A percentile compares a stretch with the other conserved stretches of the same genome.
Evolutionary conservation across 108 stramenopile species (phyloP).

Genomic region (Parmales sp.): DNA sequence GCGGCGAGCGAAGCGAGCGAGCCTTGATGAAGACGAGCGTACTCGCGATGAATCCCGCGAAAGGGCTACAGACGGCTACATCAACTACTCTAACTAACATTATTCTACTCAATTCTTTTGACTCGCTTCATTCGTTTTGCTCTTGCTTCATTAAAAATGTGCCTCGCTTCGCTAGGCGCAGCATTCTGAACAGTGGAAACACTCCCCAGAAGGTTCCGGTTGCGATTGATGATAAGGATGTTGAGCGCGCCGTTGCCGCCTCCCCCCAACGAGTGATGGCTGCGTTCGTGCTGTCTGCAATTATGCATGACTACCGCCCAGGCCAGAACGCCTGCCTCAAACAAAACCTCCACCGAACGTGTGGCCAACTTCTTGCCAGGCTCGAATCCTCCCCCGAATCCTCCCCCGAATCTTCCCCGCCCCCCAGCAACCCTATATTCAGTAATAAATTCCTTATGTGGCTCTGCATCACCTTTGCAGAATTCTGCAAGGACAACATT

Average conservation of each 20-base stretch:
- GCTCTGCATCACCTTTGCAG: constrained; percentile 73
- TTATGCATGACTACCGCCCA: constrained; percentile 55
- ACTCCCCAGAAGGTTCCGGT: background rate
- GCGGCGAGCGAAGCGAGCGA: constrained; percentile 5
- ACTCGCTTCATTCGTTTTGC: too few relatives aligned
- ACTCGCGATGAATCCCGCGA: too few relatives aligned
- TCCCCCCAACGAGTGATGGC: constrained; percentile 75
- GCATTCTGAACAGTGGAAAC: constrained; percentile 6
- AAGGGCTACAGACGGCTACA: too few relatives aligned
- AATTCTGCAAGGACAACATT: constrained; percentile 50
- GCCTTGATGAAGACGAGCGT: too few relatives aligned
- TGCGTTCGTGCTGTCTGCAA: constrained; percentile 72
- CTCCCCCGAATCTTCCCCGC: too few relatives aligned
- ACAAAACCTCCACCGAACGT: constrained; percentile 57
- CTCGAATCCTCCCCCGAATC: background rate
- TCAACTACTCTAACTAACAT: too few relatives aligned
- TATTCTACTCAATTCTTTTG: too few relatives aligned
- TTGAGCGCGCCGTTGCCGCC: constrained; percentile 17
- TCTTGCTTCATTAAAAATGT: too few relatives aligned
- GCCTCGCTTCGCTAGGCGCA: too few relatives aligned
- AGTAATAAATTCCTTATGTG: constrained; percentile 61
- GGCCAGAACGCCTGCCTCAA: constrained; percentile 78
- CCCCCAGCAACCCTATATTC: constrained; percentile 44
- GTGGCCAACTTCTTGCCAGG: constrained; percentile 41
- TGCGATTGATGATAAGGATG: constrained; percentile 22